These are phyloP conservation scores for Neurospora tetraspora DNA, from an alignment of 495 filamentous ascomycete genomes.

Conservation along the genomic window DNA sequence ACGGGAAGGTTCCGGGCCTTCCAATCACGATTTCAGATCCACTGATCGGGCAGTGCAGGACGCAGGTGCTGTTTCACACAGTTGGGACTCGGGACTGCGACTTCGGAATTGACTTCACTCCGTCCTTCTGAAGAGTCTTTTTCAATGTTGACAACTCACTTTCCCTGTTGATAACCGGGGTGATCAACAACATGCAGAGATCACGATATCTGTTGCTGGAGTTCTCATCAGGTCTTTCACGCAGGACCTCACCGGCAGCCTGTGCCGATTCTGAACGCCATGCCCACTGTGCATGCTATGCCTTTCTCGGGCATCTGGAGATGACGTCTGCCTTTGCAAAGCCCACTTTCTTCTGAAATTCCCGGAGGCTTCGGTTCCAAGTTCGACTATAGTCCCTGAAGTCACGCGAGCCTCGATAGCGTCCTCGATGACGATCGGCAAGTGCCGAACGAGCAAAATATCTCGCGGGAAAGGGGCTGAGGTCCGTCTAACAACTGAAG, in stretches of 20 bases:
- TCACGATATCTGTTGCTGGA: neutral
- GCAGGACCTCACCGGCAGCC: neutral
- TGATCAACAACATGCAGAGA: neutral
- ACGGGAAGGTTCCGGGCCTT: neutral
- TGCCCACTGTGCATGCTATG: neutral
- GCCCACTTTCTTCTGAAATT: neutral
- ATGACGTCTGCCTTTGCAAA: neutral
- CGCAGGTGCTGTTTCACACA: neutral
- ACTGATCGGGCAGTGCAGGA: neutral
- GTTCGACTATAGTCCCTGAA: neutral
- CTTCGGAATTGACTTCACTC: neutral
- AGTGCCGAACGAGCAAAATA: neutral
- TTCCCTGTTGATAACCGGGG: neutral
- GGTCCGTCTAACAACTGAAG: neutral
- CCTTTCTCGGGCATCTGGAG: neutral
- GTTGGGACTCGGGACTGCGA: neutral
- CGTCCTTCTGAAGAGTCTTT: neutral
- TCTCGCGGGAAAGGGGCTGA: neutral
- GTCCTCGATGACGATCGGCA: neutral
- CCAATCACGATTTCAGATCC: neutral
- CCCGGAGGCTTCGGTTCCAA: neutral
- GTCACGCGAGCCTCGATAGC: neutral
- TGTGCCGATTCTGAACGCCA: neutral
- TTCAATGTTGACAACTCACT: neutral
- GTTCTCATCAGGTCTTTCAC: neutral